phyloP scores from a whole-genome alignment of 257 asterid genomes.

The Nicotiana attenuata region DNA sequence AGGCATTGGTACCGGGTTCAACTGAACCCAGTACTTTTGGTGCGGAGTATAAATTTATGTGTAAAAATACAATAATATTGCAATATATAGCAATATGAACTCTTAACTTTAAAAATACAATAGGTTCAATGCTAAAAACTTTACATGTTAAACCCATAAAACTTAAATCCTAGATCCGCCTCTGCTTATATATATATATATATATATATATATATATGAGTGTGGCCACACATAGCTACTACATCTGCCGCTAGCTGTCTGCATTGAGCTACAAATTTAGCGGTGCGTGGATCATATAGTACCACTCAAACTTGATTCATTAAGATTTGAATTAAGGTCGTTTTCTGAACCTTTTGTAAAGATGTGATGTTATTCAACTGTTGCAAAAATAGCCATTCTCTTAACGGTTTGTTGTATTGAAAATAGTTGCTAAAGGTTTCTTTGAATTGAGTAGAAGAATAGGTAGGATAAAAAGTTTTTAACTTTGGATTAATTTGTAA shows the following conservation, averaged over 20 bases:
- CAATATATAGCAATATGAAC: too few relatives aligned
- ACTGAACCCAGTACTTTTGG: too few relatives aligned
- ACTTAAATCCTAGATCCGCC: too few relatives aligned
- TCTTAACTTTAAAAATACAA: too few relatives aligned
- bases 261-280: neutral
- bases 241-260: neutral
- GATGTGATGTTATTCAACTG: neutral
- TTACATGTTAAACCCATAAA: too few relatives aligned
- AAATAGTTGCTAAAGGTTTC: neutral
- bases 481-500: too few relatives aligned
- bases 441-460: neutral
- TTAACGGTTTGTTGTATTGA: neutral
- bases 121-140: too few relatives aligned
- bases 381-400: neutral
- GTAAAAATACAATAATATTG: too few relatives aligned
- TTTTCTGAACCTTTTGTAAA: neutral
- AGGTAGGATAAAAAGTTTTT: neutral
- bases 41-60: too few relatives aligned
- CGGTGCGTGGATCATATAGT: neutral
- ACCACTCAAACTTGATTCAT: neutral
- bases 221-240: neutral
- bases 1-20: too few relatives aligned
- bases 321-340: neutral
- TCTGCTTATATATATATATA: too few relatives aligned
- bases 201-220: too few relatives aligned